Evolutionary conservation across 768 basidiomycete genomes (phyloP), one percentile per base, ranked within the genome.

Genomic region (Russula olivacea): DNA sequence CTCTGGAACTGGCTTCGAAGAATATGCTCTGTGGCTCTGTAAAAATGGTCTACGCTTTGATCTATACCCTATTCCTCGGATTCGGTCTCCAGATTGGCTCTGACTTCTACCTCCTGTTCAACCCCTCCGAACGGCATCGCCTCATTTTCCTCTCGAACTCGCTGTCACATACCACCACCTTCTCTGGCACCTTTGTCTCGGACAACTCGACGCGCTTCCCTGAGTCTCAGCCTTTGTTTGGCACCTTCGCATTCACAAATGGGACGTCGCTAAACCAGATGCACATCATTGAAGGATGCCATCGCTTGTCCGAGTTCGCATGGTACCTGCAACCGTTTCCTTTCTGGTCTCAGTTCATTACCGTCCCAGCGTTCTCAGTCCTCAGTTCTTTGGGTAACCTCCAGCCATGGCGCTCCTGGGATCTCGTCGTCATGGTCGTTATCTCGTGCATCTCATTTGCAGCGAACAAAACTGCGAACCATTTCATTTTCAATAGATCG

Each of bases 281-380:
- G 61, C 74, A 85, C 68, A 81, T 87, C 65, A 61, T 81, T 61
- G 74, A 78, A 19, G 71, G 87, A 25, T 93, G 91, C 70, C 87
- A 83, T 65, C 84, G 92, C 15, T 82, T 84, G 15, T 69, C 78
- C 7, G 70, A 70, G n/a, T 83, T 83, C 73, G 76, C 84, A 15
- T 93, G 89, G 89, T 91, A 81, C 70, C 81, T 86, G n/a, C 87
- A 85, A 64, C 83, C 85, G 3, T 88, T 91, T 74, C 91, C 91
- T 3, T 75, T 78, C 61, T 91, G 88, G 86, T 84, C 83, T 8
- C 75, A 83, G 55, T 84, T 88, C 71, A 65, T 88, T 68, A 86
- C 90, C 67, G 89, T 91, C 28, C 89, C 89, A 0, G 68, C 81
- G 36, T 89, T 88, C 76, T 86, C 88, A 32, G 72, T 84, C 48